Evolutionary conservation across 805 yeast species (phyloP).

Genomic region (Yamadazyma sp.): DNA sequence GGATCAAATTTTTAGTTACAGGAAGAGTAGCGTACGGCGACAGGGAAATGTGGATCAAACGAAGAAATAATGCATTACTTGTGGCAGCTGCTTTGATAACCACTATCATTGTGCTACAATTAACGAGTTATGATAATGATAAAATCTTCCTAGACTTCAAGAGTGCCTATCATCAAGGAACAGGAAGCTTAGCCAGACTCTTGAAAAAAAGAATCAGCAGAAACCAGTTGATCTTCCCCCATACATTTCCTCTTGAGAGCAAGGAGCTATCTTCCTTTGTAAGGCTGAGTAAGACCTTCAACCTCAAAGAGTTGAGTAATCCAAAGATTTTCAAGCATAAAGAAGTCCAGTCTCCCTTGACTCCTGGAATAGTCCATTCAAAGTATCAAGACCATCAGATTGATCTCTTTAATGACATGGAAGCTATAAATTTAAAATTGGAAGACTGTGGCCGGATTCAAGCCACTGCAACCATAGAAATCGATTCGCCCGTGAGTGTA

Average conservation of each 20-base stretch:
- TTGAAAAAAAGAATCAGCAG: conserved; percentile 11
- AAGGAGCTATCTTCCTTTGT: conserved; percentile 10
- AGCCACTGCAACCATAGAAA: conserved; percentile 10
- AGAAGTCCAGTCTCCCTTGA: conserved; percentile 5
- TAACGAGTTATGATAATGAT: conserved; percentile 5
- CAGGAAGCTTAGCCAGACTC: conserved; percentile 6
- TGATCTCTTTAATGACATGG: conserved; percentile 14
- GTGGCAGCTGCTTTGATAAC: conserved; percentile 3
- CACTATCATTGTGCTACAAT: conserved; percentile 6
- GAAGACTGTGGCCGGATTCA: conserved; percentile 12
- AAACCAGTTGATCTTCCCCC: conserved; percentile 19
- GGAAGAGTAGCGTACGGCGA: not conserved
- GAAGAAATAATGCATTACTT: conserved; percentile 6
- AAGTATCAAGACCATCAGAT: conserved; percentile 15
- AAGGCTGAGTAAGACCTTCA: conserved; percentile 11
- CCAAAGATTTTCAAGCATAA: conserved; percentile 12
- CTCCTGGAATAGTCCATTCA: conserved; percentile 7
- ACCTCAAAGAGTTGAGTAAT: conserved; percentile 11
- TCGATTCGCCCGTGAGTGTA: conserved; percentile 16
- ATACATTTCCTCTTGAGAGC: conserved; percentile 13
- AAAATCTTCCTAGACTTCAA: conserved; percentile 9
- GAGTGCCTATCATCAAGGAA: conserved; percentile 16
- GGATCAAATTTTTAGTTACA: not conserved
- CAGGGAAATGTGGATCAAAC: conserved; percentile 8
- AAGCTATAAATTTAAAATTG: conserved; percentile 13